Percentiles rank a stretch among this genome's conserved stretches.
These are phyloP conservation scores for Paragyromitra xinjiangensis DNA, from an alignment of 495 filamentous ascomycete species.

Conservation along the genomic window DNA sequence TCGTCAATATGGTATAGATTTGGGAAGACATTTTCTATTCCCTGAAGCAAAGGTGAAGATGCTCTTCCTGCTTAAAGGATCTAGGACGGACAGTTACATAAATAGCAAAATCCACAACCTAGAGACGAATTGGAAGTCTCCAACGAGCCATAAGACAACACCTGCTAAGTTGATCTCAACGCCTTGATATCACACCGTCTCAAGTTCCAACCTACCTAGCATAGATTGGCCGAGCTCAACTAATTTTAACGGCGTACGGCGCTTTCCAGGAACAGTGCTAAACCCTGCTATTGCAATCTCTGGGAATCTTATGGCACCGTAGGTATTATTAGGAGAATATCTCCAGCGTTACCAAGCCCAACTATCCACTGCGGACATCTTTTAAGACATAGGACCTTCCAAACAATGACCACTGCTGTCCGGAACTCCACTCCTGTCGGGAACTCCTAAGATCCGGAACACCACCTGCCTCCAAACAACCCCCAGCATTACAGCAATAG, in stretches of 20 bases:
- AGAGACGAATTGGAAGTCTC: too few species aligned
- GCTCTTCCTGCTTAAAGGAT: background rate
- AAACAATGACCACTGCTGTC: background rate
- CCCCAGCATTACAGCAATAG: background rate
- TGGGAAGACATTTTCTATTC: background rate
- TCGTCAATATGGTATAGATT: too few species aligned
- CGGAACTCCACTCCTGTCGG: background rate
- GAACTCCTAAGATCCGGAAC: background rate
- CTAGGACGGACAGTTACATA: too few species aligned
- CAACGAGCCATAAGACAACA: background rate
- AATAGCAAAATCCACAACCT: too few species aligned
- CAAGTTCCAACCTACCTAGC: background rate
- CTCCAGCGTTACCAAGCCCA: too few species aligned
- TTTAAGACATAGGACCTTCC: too few species aligned
- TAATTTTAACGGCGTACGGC: conserved; percentile 13
- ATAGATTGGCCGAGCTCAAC: background rate
- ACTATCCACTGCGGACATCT: too few species aligned
- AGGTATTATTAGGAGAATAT: too few species aligned
- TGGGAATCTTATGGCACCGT: background rate
- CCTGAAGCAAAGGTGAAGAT: background rate
- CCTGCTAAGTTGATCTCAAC: background rate
- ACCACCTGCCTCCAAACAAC: background rate
- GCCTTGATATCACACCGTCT: background rate
- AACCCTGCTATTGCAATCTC: background rate
- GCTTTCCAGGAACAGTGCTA: conserved; percentile 1